Conservation (phyloP, 2,329 filamentous ascomycete species). For the Neoarthrinium moseri region DNA sequence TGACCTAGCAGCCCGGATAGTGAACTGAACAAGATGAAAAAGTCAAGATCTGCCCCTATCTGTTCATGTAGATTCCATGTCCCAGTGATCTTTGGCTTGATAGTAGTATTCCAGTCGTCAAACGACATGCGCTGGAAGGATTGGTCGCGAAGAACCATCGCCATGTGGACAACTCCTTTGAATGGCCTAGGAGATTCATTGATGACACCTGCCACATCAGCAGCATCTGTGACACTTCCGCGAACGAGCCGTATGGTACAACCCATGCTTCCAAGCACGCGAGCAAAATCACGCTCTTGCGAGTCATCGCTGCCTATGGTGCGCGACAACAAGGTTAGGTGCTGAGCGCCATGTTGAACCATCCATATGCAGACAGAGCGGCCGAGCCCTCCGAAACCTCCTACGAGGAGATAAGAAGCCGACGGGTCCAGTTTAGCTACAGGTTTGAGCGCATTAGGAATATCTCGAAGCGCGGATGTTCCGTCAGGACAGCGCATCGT, state of each 20-base stretch:
- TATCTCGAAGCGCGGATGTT: not conserved
- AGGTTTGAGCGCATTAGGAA: not conserved
- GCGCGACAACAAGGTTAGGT: conserved; percentile 17
- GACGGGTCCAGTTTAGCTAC: not conserved
- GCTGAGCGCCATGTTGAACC: conserved; percentile 14
- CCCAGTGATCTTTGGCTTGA: conserved; percentile 27
- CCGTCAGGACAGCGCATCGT: conserved; percentile 17
- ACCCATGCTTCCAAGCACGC: conserved; percentile 14
- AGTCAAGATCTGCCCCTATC: conserved; percentile 27
- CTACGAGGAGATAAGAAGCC: conserved; percentile 17
- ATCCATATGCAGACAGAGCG: conserved; percentile 15
- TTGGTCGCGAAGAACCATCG: conserved; percentile 25
- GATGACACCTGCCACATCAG: conserved; percentile 12
- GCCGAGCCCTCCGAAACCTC: conserved; percentile 20
- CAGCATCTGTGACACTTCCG: conserved; percentile 12
- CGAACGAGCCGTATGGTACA: conserved; percentile 12
- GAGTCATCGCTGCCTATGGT: conserved; percentile 9
- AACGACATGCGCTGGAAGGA: conserved; percentile 19
- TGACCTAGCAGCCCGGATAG: conserved; percentile 24
- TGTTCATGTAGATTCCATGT: conserved; percentile 26
- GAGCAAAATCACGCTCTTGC: conserved; percentile 8
- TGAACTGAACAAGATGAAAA: conserved; percentile 34
- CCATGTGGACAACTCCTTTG: no score
- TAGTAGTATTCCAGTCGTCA: conserved; percentile 18
- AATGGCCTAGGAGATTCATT: no score